These are phyloP conservation scores for Dryas integrifolia DNA, from an alignment of 331 rosid genomes.

Conservation along the genomic window DNA sequence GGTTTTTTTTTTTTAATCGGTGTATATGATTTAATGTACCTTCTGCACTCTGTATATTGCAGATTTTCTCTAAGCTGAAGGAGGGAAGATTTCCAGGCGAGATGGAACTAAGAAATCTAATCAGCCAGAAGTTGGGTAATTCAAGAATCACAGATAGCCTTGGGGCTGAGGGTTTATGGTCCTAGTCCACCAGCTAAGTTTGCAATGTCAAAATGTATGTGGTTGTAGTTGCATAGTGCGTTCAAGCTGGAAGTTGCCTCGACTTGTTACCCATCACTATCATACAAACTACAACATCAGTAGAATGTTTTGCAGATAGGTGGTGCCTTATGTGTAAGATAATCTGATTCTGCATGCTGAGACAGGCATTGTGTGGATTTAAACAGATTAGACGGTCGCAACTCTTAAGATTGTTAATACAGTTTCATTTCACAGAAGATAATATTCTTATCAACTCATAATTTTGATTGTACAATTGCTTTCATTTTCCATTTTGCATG, in stretches of 20 bases:
- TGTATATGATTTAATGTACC: not conserved
- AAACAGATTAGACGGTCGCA: not conserved
- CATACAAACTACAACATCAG: constrained; percentile 4
- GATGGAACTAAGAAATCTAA: constrained; percentile 60
- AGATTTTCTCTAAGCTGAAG: constrained; percentile 79
- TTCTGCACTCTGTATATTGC: constrained; percentile 18
- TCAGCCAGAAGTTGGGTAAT: constrained; percentile 41
- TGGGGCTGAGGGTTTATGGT: constrained; percentile 19
- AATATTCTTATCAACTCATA: no score
- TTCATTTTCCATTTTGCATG: not conserved
- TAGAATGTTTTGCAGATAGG: constrained; percentile 25
- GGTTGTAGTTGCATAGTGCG: constrained; percentile 3
- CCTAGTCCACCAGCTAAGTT: constrained; percentile 26
- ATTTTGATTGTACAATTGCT: not conserved
- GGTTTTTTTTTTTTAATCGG: not conserved
- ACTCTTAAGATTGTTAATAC: not conserved
- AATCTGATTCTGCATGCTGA: constrained; percentile 8
- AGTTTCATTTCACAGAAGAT: not conserved
- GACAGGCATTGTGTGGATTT: not conserved
- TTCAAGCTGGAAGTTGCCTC: not conserved
- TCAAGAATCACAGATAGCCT: constrained; percentile 39
- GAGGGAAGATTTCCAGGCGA: constrained; percentile 85
- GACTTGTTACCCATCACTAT: not conserved
- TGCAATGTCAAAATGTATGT: constrained; percentile 6
- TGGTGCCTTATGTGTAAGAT: not conserved